Conservation (phyloP, 2,329 filamentous ascomycete species). For the Arthrinium puccinioides region DNA sequence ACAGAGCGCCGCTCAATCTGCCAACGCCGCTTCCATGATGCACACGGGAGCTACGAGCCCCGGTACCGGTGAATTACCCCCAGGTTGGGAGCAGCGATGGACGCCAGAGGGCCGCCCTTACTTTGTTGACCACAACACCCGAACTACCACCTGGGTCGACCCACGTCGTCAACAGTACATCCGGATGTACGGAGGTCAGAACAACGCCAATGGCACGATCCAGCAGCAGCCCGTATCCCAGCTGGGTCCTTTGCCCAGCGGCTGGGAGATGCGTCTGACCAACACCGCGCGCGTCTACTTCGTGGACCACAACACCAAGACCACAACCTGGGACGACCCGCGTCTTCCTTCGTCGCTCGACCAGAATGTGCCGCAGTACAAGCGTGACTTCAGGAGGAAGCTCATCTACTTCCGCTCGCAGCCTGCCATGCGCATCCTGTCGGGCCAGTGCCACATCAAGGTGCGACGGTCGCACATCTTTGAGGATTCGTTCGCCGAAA, state of each 20-base stretch:
- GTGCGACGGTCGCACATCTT: slow-evolving; percentile 95
- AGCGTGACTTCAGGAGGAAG: slow-evolving; percentile 96
- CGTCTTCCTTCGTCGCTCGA: slow-evolving; percentile 91
- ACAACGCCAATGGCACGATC: slow-evolving; percentile 76
- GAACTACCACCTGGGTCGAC: slow-evolving; percentile 98
- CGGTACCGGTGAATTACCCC: slow-evolving; percentile 87
- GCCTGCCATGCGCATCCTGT: slow-evolving; percentile 88
- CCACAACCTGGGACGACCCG: slow-evolving; percentile 97
- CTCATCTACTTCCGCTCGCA: slow-evolving; percentile 99
- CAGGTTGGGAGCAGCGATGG: slow-evolving; percentile 93
- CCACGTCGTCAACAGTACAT: slow-evolving; percentile 97
- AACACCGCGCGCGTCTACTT: slow-evolving; percentile 98
- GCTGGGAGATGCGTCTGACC: slow-evolving; percentile 99
- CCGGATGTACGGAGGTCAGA: slow-evolving; percentile 88
- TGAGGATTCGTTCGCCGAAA: slow-evolving; percentile 97
- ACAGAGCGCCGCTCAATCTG: slow-evolving; percentile 26
- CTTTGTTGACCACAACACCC: slow-evolving; percentile 97
- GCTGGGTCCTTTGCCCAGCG: slow-evolving; percentile 87
- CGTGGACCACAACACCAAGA: slow-evolving; percentile 99
- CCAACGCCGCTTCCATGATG: slow-evolving; percentile 70
- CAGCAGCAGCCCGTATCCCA: slow-evolving; percentile 98
- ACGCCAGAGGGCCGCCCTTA: slow-evolving; percentile 93
- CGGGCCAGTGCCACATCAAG: slow-evolving; percentile 97
- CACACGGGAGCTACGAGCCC: slow-evolving; percentile 91
- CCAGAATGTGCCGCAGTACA: slow-evolving; percentile 98